Evolutionary conservation across 176 grass and related monocot species (phyloP), one percentile per base, ranked within the genome.

Genomic region (Eleusine indica): DNA sequence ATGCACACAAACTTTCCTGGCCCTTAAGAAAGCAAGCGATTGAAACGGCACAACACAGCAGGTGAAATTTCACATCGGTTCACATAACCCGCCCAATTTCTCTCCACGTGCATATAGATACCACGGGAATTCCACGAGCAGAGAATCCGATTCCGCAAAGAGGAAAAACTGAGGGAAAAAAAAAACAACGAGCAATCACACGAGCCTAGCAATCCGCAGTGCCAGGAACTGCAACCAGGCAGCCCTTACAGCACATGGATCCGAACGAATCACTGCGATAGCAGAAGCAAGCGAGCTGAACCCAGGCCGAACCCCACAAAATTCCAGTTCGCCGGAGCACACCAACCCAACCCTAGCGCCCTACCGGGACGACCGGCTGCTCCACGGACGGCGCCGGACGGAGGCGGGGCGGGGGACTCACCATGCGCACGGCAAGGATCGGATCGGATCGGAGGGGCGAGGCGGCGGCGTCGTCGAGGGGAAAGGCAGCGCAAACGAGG

Each of bases 371-470:
- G 86, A 66, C 54, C 54, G 66, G 68, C 18, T 8, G 68, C 19
- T 48, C 56, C 46, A 22, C 66, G 19, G 86, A 25, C 54, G 19
- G 86, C 25, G 46, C 75, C 19, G 47, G 39, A 57, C 44, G 35
- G 35, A 66, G 63, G 52, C 7, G 6, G 19, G 63, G 16, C 10
- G 19, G 63, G 16, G 11, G 6, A 22, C 87, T 85, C 64, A 76
- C 72, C 72, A 8, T 42, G 46, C 51, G 54, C 6, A n/a, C 18
- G 81, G 14, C 8, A 78, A 44, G 72, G 63, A 80, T 53, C 77
- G 11, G 77, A 48, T 72, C 66, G 78, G 37, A 41, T 66, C 71
- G 37, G 18, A 2, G 28, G 17, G 25, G 57, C 2, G 40, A 25
- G 18, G 54, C 3, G 43, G 39, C 6, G 52, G 25, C 37, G 79